phyloP scores from a whole-genome alignment of 805 yeast species.

The Geotrichum ghanense region DNA sequence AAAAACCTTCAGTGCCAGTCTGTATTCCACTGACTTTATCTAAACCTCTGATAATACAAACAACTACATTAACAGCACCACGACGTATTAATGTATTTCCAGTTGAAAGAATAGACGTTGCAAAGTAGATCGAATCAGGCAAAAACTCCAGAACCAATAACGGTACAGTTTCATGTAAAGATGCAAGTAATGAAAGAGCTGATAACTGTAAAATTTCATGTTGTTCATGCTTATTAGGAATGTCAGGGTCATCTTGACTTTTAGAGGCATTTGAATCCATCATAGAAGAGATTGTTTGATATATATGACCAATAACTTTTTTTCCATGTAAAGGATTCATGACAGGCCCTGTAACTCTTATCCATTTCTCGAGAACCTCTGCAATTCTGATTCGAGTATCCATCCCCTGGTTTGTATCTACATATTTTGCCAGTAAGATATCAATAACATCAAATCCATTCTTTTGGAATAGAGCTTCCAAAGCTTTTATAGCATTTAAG shows the following conservation, averaged over 20 bases:
- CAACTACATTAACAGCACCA: background rate
- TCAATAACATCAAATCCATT: conserved; percentile 29
- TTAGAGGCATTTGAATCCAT: background rate
- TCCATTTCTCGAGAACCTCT: conserved; percentile 38
- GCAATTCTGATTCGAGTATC: conserved; percentile 75
- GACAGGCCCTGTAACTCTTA: background rate
- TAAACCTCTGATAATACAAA: background rate
- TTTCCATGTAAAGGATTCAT: background rate
- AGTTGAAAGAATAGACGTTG: background rate
- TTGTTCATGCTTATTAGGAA: background rate
- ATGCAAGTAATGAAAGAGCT: background rate
- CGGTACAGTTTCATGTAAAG: background rate
- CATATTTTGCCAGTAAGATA: conserved; percentile 29
- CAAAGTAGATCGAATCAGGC: background rate
- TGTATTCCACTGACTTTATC: background rate
- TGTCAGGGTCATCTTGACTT: background rate
- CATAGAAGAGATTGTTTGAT: background rate
- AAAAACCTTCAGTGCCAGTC: background rate
- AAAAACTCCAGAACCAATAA: background rate
- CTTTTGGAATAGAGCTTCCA: conserved; percentile 45
- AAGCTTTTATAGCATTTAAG: conserved; percentile 70
- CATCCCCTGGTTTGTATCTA: conserved; percentile 25
- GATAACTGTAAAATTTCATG: background rate
- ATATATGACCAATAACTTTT: background rate
- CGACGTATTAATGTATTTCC: background rate